A percentile compares a stretch with the other conserved stretches of the same genome.
These are phyloP conservation scores for Sonneratia alba DNA, from an alignment of 345 rosid species.

Conservation along the genomic window DNA sequence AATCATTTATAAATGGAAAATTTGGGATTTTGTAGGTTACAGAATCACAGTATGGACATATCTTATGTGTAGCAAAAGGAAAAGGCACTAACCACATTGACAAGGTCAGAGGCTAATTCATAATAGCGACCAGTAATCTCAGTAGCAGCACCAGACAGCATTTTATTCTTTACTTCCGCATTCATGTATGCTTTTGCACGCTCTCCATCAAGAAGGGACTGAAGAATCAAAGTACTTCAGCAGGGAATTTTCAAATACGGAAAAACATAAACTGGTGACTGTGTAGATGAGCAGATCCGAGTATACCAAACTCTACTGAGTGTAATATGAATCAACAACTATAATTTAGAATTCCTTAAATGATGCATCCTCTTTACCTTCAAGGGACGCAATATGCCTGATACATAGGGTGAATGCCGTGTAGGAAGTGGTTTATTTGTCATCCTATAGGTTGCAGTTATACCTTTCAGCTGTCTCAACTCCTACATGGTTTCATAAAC, in stretches of 20 bases:
- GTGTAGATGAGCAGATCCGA: not conserved
- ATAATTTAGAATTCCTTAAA: not conserved
- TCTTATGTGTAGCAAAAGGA: not conserved
- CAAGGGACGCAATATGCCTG: slow-evolving; percentile 65
- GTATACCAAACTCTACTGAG: not conserved
- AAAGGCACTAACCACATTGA: slow-evolving; percentile 57
- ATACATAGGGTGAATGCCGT: slow-evolving; percentile 82
- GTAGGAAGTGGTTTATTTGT: slow-evolving; percentile 87
- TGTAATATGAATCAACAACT: not conserved
- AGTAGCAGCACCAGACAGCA: slow-evolving; percentile 45
- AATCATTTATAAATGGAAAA: not conserved
- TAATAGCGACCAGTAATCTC: slow-evolving; percentile 68
- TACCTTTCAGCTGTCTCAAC: slow-evolving; percentile 78
- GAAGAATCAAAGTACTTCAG: slow-evolving; percentile 3
- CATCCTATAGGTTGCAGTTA: slow-evolving; percentile 87
- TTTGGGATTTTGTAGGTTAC: not conserved
- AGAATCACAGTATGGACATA: not conserved
- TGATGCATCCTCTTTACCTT: slow-evolving; percentile 31
- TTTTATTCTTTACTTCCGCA: slow-evolving; percentile 37
- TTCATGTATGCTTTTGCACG: slow-evolving; percentile 59
- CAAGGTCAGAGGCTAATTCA: slow-evolving; percentile 73
- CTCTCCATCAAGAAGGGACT: slow-evolving; percentile 75
- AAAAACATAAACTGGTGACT: not conserved
- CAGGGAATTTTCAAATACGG: not conserved
- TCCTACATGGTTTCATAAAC: slow-evolving; percentile 36